phyloP scores from a whole-genome alignment of 148 eudicot genomes.

The Hydrangea macrophylla region DNA sequence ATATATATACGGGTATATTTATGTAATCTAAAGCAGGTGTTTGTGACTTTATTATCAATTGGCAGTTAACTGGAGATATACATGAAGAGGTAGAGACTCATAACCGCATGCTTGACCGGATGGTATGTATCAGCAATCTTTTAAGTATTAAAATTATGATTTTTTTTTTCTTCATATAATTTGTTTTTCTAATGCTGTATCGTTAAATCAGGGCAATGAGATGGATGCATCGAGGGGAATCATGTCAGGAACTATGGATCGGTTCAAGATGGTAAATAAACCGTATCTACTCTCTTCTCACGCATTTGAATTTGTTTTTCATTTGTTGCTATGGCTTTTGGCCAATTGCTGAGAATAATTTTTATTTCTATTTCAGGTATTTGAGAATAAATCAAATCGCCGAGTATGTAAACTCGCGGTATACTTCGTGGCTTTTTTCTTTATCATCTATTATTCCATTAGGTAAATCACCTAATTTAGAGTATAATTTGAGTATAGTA shows the following conservation, averaged over 20 bases:
- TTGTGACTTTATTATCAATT: neutral
- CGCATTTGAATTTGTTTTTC: neutral
- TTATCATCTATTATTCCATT: constrained; percentile 50
- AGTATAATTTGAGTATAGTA: neutral
- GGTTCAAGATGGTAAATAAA: constrained; percentile 68
- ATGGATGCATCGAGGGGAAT: constrained; percentile 95
- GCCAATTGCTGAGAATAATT: constrained; percentile 4
- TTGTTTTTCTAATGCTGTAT: no score
- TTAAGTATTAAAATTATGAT: no score
- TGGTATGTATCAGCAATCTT: no score
- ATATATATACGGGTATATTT: no score
- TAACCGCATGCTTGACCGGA: constrained; percentile 72
- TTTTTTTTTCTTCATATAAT: no score
- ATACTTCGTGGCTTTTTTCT: constrained; percentile 53
- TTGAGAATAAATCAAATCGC: constrained; percentile 71
- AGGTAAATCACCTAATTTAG: constrained; percentile 42
- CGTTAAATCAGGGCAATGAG: constrained; percentile 53
- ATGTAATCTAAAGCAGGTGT: no score
- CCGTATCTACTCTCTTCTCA: constrained; percentile 2
- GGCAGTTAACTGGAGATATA: constrained; percentile 85
- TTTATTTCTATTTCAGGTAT: constrained; percentile 42
- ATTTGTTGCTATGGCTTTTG: constrained; percentile 11
- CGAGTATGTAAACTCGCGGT: constrained; percentile 62
- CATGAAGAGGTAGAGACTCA: constrained; percentile 83
- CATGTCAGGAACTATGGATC: constrained; percentile 76